Percentiles rank a stretch among this genome's conserved stretches.
These are phyloP conservation scores for Chenopodium suecicum DNA, from an alignment of 148 eudicot species.

Conservation along the genomic window DNA sequence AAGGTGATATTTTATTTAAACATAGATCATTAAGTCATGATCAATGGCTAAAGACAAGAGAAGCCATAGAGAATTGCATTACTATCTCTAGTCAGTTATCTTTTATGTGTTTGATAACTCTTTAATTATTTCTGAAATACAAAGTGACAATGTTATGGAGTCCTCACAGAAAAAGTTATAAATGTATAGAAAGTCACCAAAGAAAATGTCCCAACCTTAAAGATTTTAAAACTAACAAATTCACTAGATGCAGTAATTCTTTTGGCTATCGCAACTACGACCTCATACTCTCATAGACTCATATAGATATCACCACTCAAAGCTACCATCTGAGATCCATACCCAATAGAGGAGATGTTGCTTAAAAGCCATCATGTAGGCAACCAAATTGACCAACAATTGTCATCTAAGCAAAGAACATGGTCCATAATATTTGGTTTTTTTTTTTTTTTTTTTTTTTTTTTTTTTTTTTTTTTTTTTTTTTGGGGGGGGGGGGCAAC, in stretches of 20 bases:
- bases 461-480: no score
- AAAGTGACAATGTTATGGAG: no score
- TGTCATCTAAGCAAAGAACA: neutral
- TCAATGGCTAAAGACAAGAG: no score
- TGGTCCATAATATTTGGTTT: neutral
- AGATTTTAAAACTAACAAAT: neutral
- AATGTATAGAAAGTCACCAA: neutral
- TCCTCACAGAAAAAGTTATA: no score
- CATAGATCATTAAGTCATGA: no score
- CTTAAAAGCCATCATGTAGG: neutral
- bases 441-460: no score
- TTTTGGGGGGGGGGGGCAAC: neutral
- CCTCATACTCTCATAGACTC: neutral
- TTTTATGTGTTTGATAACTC: no score
- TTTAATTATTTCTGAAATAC: no score
- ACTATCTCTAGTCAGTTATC: no score
- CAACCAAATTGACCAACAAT: neutral
- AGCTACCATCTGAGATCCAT: neutral
- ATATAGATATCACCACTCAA: neutral
- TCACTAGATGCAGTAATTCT: neutral
- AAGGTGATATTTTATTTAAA: no score
- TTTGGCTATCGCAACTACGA: neutral
- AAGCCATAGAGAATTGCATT: no score
- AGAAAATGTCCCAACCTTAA: neutral
- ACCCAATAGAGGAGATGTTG: neutral